Conservation (phyloP, 148 eudicot genomes). For the Rhododendron ferrugineum region DNA sequence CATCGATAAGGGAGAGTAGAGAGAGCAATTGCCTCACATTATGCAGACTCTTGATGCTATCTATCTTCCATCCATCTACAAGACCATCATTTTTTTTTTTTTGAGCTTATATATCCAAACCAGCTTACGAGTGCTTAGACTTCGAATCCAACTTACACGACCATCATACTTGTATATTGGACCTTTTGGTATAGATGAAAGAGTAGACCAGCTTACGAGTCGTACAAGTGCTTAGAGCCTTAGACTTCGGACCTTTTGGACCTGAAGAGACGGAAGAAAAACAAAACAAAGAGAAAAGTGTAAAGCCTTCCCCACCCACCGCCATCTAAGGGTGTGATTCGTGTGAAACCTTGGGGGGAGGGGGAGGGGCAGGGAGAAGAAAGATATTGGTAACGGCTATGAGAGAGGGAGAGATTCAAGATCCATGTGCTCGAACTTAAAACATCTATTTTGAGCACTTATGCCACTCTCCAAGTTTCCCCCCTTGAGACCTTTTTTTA, state of each 20-base stretch:
- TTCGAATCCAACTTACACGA: not conserved
- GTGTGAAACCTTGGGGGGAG: too few relatives aligned
- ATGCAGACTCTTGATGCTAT: not conserved
- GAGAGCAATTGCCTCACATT: not conserved
- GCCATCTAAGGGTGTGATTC: too few relatives aligned
- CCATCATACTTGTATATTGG: not conserved
- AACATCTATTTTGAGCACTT: not conserved
- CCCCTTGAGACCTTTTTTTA: too few relatives aligned
- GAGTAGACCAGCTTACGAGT: too few relatives aligned
- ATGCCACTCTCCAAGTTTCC: not conserved
- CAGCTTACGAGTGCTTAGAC: not conserved
- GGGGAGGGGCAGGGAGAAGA: too few relatives aligned
- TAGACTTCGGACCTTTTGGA: too few relatives aligned
- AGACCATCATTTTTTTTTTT: not conserved
- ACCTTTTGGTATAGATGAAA: not conserved
- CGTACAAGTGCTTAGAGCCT: too few relatives aligned
- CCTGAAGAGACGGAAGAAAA: too few relatives aligned
- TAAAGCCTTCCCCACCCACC: too few relatives aligned
- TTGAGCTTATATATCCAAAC: not conserved
- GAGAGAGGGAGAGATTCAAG: too few relatives aligned
- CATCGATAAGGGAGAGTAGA: not conserved
- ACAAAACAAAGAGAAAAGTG: too few relatives aligned
- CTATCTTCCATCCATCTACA: not conserved
- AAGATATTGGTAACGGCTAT: too few relatives aligned
- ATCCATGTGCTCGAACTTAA: not conserved